These are phyloP conservation scores for Scheffersomyces segobiensis DNA, from an alignment of 1,139 yeast genomes.

Conservation along the genomic window DNA sequence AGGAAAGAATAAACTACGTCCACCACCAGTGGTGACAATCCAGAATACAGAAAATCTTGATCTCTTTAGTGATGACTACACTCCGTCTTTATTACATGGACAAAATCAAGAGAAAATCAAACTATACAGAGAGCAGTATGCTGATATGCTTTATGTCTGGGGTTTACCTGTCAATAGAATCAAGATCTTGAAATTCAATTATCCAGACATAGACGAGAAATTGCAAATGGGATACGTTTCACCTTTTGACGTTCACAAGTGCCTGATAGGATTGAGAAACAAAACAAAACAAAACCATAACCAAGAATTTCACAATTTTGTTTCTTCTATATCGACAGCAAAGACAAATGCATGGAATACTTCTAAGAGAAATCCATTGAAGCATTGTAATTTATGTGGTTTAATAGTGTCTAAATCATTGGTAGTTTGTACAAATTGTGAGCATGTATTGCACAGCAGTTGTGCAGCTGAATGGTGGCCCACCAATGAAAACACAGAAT, in stretches of 20 bases:
- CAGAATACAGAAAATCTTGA: constrained; percentile 58
- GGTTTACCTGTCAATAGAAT: constrained; percentile 75
- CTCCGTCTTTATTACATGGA: constrained; percentile 47
- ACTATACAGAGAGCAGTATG: constrained; percentile 69
- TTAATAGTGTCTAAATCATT: constrained; percentile 60
- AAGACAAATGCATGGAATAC: constrained; percentile 36
- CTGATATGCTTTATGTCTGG: constrained; percentile 81
- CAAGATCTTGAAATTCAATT: constrained; percentile 76
- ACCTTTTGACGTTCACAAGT: constrained; percentile 35
- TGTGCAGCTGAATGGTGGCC: constrained; percentile 88
- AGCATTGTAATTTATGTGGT: constrained; percentile 66
- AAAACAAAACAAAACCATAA: constrained; percentile 18
- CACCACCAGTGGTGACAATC: constrained; percentile 48
- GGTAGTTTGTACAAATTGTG: constrained; percentile 71
- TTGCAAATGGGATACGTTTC: constrained; percentile 11
- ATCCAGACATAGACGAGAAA: constrained; percentile 28
- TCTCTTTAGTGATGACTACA: constrained; percentile 47
- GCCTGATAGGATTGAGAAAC: constrained; percentile 44
- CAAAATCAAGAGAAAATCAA: constrained; percentile 47
- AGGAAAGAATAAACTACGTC: constrained; percentile 17
- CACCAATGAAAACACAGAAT: constrained; percentile 44
- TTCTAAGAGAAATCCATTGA: constrained; percentile 23
- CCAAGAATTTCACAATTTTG: constrained; percentile 23
- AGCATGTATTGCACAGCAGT: constrained; percentile 72
- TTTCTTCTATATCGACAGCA: constrained; percentile 25